Evolutionary conservation across 306 rosid genomes (phyloP), one percentile per base, ranked within the genome.

Genomic region (Canavalia gladiata): DNA sequence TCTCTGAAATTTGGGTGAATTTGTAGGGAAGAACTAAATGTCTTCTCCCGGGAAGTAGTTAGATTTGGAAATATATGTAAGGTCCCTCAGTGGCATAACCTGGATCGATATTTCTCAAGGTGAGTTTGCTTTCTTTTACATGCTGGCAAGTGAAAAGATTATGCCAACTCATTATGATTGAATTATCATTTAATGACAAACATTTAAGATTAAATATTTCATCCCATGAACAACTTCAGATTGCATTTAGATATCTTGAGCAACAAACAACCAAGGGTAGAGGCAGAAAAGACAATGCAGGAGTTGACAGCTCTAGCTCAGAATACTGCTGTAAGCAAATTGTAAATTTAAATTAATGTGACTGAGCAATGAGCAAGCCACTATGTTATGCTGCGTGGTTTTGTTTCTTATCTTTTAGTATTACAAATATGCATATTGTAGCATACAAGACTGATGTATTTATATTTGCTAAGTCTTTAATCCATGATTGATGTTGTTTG

Each of bases 21-120:
- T 69, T 80, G 50, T 35, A 96, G 99, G 97, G 90, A 89, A 87
- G 99, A 91, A 81, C 91, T 89, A 68, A 85, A 84, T 58, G 76
- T 42, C 9, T 88, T 96, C 77, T 83, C 89, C 8, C 57, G 86
- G 18, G 99, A 96, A 87, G 92, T 96, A 63, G 80, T 86, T 57
- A 88, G 98, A 83, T 96, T 96, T 76, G 99, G 98, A 70, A 80
- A 96, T 63, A 69, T 56, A 34, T 96, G 98, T 80, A 92, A 92
- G 82, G 90, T 90, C 71, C 91, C 94, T 72, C 93, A 83, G 72
- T 96, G 94, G 97, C 98, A 94, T 88, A 88, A 84, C 72, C 87
- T 96, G 13, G 92, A 86, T 67, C 87, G 88, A 60, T 88, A 79
- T 86, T 96, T 96, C 77, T 80, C 89, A 60, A 74, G 88, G 99